Conservation (phyloP, 2,329 filamentous ascomycete genomes). For the Fusarium torreyae region DNA sequence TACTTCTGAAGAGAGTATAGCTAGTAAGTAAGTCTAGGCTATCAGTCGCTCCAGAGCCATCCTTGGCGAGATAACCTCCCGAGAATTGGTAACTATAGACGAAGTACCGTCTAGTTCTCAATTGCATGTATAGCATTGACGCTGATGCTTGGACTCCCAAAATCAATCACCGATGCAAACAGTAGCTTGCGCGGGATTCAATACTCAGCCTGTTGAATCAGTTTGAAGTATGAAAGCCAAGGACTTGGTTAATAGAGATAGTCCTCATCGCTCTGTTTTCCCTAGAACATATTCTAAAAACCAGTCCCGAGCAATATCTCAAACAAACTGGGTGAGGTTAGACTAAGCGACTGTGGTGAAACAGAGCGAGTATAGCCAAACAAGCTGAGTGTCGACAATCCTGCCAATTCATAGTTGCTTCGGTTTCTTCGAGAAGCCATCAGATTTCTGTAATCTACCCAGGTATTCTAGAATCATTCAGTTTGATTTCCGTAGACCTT, state of each 20-base stretch:
- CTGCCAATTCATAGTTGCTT: too few species aligned
- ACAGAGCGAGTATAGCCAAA: too few species aligned
- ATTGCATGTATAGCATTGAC: background rate
- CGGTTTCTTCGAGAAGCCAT: too few species aligned
- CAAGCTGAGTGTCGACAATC: too few species aligned
- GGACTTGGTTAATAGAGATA: background rate
- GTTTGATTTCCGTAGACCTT: too few species aligned
- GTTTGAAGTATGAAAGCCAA: too few species aligned
- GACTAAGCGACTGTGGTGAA: too few species aligned
- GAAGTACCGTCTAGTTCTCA: constrained; percentile 1
- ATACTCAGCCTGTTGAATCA: background rate
- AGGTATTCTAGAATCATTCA: too few species aligned
- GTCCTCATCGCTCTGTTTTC: background rate
- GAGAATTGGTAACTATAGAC: constrained; percentile 24
- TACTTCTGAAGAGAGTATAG: constrained; percentile 8
- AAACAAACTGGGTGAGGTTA: too few species aligned
- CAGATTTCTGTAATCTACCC: too few species aligned
- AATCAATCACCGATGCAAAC: background rate
- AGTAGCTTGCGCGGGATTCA: background rate
- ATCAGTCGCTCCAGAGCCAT: background rate
- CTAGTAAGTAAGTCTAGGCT: background rate
- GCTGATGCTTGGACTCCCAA: background rate
- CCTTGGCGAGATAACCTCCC: background rate
- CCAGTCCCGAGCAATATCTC: too few species aligned
- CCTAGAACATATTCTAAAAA: too few species aligned